Conservation (phyloP, 495 filamentous ascomycete genomes). For the Lophiostoma macrostomum region DNA sequence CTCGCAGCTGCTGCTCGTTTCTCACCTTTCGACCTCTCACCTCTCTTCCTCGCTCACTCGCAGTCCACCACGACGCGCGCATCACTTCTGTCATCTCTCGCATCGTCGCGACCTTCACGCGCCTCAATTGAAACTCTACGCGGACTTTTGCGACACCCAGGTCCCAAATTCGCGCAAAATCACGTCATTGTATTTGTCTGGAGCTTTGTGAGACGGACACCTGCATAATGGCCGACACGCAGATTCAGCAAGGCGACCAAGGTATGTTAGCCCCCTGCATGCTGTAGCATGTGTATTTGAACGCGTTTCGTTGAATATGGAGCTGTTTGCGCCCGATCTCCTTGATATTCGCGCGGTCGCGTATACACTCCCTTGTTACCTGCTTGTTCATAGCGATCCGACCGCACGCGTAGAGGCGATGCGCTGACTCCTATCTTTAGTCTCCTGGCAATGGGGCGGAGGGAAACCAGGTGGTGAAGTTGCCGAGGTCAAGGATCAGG, state of each 20-base stretch:
- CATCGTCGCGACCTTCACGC: slow-evolving; percentile 15
- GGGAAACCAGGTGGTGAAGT: slow-evolving; percentile 54
- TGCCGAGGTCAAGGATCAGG: slow-evolving; percentile 56
- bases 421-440: slow-evolving; percentile 36
- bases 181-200: slow-evolving; percentile 16
- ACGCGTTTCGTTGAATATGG: not conserved
- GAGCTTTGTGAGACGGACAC: not conserved
- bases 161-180: slow-evolving; percentile 6
- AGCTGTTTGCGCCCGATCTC: not conserved
- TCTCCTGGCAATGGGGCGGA: slow-evolving; percentile 58
- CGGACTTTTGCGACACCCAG: slow-evolving; percentile 12
- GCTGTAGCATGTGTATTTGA: not conserved
- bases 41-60: slow-evolving; percentile 9
- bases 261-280: slow-evolving; percentile 35
- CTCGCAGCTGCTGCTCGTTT: slow-evolving; percentile 18
- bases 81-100: slow-evolving; percentile 15
- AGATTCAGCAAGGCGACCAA: slow-evolving; percentile 47
- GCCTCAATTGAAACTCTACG: slow-evolving; percentile 16
- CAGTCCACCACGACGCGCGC: slow-evolving; percentile 19
- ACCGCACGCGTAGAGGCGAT: not conserved
- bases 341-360: slow-evolving; percentile 9
- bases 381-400: too few species aligned
- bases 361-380: too few species aligned
- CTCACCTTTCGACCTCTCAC: slow-evolving; percentile 11
- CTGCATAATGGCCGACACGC: slow-evolving; percentile 40